Base-by-base conservation (phyloP, 2,329 filamentous ascomycete species). In the Fusarium sp. region DNA sequence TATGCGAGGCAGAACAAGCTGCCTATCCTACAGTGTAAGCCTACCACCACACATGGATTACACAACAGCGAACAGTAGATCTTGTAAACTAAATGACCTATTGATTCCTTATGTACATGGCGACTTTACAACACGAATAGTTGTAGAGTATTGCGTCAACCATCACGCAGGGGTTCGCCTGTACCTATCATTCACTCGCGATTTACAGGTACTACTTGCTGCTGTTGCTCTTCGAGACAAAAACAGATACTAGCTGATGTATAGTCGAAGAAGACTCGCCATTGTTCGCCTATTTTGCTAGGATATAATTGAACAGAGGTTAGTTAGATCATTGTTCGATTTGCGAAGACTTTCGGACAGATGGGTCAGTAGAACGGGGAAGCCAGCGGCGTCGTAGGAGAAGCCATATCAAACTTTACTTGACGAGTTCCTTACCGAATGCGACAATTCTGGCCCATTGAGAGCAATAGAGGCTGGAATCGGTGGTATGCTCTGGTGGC, bases 391-490 rank as follows among this genome's bases (percentile, higher is more conserved):
- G 59, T 69, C 57, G 56, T 59, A 44, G 42, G 63, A 40, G 52
- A 69, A 58, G 45, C 55, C 49, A 46, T 57, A 63, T 57, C 55
- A 72, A 74, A 72, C 67, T 55, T 44, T 72, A 48, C 49, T 58
- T 50, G 28, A n/a, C 45, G 34, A 63, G 46, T 44, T 60, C 57
- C 51, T 71, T 71, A 24, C 65, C 58, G 43, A 56, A 71, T 65
- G 58, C 68, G 57, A 71, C 57, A 52, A 33, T n/a, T 51, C 24
- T 42, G 53, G n/a, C 46, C 61, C 50, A 52, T 66, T 62, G 43
- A 71, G 46, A 51, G 36, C 58, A 49, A 51, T 38, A 55, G 33
- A 63, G 46, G 55, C 39, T 63, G 67, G 58, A 60, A 58, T 57
- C 48, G 34, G 63, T 48, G 52, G 52, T 43, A 51, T 44, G 17